phyloP scores from a whole-genome alignment of 2,329 filamentous ascomycete genomes.

The Graphilbum ipis-grandicollis region DNA sequence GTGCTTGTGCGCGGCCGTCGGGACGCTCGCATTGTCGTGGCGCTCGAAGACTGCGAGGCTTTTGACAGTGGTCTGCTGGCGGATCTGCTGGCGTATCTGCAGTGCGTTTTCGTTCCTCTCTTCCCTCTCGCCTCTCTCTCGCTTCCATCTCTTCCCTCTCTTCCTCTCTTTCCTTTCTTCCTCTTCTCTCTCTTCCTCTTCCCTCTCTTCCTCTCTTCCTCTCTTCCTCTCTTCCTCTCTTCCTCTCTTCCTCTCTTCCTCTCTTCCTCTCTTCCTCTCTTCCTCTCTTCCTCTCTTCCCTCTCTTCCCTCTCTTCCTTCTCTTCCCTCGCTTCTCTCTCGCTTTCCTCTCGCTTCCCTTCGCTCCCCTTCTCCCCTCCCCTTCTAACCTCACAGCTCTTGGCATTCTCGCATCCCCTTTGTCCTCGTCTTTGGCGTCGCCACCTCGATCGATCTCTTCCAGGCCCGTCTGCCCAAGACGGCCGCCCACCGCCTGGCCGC shows the following conservation, averaged over 20 bases:
- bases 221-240: no score
- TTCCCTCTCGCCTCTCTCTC: not conserved
- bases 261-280: no score
- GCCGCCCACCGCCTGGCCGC: slow-evolving; percentile 52
- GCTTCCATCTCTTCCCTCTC: no score
- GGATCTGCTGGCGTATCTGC: slow-evolving; percentile 38
- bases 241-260: no score
- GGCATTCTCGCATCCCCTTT: slow-evolving; percentile 62
- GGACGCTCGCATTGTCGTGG: slow-evolving; percentile 44
- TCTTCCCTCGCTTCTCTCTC: not conserved
- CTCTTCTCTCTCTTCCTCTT: no score
- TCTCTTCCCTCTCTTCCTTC: not conserved
- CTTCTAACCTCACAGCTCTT: slow-evolving; percentile 22
- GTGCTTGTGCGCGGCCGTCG: slow-evolving; percentile 32
- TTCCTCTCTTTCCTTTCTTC: no score
- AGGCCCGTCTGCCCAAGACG: slow-evolving; percentile 53
- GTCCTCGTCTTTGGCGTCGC: slow-evolving; percentile 64
- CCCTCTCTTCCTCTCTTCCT: no score
- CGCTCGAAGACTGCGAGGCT: slow-evolving; percentile 67
- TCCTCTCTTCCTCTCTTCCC: not conserved
- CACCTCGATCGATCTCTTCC: slow-evolving; percentile 65
- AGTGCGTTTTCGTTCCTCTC: slow-evolving; percentile 10
- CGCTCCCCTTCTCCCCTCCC: not conserved
- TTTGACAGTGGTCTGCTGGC: slow-evolving; percentile 59
- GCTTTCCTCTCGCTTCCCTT: not conserved